Evolutionary conservation across 1,284 basidiomycete genomes (phyloP), one percentile per base, ranked within the genome.

Genomic region (Amylostereum areolatum): DNA sequence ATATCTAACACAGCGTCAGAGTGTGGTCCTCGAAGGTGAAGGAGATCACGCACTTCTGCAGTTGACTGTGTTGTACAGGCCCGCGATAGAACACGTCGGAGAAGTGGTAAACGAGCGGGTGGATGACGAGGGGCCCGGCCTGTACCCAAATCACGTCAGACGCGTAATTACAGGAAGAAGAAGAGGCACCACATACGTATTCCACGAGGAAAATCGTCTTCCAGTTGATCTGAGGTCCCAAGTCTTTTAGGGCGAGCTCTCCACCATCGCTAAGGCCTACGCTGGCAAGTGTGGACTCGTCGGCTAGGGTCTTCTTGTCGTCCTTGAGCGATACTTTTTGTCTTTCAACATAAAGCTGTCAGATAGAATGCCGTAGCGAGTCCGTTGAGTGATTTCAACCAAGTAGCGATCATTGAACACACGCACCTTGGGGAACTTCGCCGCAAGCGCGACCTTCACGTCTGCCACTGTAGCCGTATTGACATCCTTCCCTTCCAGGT

Each of bases 81-180:
- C 70, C 67, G 7, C 90, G 78, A 62, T 89, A 95, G 64, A 90
- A 77, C 28, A 83, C 43, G 43, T 75, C 68, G 1, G 85, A 83
- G 55, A 86, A 78, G 61, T 83, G 71, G 68, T 94, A 96, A 50
- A 97, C 71, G 31, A 95, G 65, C 0, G 96, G 92, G 66, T 98
- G 95, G 59, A 99, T 88, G 60, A 97, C 55, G 48, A 99, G 76
- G 0, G 96, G 96, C 2, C 97, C 97, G 46, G 74, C 71, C 93
- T 96, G 52, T 25, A 49, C 31, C 12, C 18, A 18, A 18, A n/a
- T 6, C 47, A 3, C 9, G 3, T 10, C 9, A 32, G 7, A 6
- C 29, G 39, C 31, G 43, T 6, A n/a, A 35, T 32, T 36, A 31
- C 37, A 9, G 28, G 12, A 18, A 12, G 39, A 18, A 31, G 5